Conservation (phyloP, 2,329 filamentous ascomycete species). For the Fusarium multiceps region DNA sequence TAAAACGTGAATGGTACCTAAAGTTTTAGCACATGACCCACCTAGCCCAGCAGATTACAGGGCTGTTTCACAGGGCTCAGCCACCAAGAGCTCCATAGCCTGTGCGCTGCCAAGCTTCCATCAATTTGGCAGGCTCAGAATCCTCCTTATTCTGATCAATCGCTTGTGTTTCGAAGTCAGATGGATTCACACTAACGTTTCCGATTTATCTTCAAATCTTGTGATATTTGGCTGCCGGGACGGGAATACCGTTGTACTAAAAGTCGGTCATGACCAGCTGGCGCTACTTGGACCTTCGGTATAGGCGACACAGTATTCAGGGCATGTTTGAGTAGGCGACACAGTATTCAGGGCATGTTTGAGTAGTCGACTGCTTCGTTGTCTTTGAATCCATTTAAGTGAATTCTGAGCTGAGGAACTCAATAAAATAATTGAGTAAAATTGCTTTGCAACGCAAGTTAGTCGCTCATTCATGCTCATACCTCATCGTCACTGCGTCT, state of each 20-base stretch:
- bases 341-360: not conserved
- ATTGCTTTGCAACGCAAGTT: not conserved
- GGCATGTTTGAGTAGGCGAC: not conserved
- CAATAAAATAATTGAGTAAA: fast-evolving
- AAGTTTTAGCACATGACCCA: not conserved
- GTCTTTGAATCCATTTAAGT: fast-evolving
- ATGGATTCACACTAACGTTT: not conserved
- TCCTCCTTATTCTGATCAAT: not conserved
- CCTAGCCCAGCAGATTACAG: not conserved
- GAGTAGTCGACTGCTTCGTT: not conserved
- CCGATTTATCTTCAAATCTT: not conserved
- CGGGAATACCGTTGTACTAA: not conserved
- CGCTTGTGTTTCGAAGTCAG: not conserved
- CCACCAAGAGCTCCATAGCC: not conserved
- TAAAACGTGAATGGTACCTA: not conserved
- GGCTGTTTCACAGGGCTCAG: not conserved
- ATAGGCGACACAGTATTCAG: not conserved
- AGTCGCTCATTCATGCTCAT: not conserved
- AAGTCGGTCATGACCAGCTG: not conserved
- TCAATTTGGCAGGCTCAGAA: not conserved
- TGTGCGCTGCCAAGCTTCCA: not conserved
- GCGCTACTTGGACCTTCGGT: not conserved
- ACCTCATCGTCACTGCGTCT: not conserved
- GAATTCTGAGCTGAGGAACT: not conserved
- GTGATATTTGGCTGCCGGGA: not conserved